A percentile compares a stretch with the other conserved stretches of the same genome.
Conservation (phyloP, 805 yeast species). For the Pichia manshurica region DNA sequence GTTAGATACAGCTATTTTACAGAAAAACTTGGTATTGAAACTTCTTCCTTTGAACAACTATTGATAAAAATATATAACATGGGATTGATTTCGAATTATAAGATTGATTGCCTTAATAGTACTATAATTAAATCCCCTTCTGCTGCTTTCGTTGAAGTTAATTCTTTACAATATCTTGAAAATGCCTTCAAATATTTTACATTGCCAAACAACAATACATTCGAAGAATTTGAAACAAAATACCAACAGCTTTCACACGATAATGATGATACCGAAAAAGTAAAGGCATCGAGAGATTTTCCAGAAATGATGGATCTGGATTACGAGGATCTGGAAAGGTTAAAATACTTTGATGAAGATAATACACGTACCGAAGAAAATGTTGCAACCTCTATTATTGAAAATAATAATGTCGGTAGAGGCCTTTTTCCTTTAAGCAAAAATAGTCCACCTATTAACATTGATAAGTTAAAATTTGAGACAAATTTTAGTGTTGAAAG, state of each 20-base stretch:
- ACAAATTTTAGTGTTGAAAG: background rate
- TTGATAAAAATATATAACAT: conserved; percentile 22
- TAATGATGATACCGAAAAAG: background rate
- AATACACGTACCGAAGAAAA: background rate
- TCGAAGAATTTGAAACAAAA: background rate
- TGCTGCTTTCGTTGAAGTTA: conserved; percentile 7
- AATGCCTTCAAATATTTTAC: conserved; percentile 5
- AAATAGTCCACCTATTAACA: background rate
- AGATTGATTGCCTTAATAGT: conserved; percentile 23
- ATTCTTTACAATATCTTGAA: background rate
- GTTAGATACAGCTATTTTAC: conserved; percentile 21
- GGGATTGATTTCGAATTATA: conserved; percentile 23
- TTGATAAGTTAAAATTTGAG: background rate
- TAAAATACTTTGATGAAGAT: background rate
- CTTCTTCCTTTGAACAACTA: conserved; percentile 18
- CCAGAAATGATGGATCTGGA: background rate
- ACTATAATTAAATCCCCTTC: conserved; percentile 7
- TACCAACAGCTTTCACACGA: background rate
- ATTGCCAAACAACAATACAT: background rate
- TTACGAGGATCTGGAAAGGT: background rate
- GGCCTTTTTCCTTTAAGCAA: too few species aligned
- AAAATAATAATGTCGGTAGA: background rate
- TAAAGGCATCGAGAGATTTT: background rate
- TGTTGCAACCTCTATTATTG: background rate
- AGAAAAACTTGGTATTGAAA: conserved; percentile 18